A percentile compares a stretch with the other conserved stretches of the same genome.
These are phyloP conservation scores for Litsea cubeba DNA, from an alignment of 164 flowering plant genomes.

Conservation along the genomic window DNA sequence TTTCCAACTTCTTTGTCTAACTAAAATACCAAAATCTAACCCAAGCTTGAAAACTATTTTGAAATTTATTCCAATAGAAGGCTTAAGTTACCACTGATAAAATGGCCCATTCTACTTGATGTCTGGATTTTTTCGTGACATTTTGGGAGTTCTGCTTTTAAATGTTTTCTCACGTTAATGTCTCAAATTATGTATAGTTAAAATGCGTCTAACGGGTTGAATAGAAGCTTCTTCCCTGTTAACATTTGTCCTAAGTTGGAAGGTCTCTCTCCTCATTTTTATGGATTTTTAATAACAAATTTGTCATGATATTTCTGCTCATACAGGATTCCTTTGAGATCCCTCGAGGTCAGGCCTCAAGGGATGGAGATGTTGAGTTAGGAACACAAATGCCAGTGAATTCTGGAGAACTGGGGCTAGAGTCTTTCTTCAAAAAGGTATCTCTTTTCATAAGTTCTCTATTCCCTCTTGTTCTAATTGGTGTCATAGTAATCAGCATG, in stretches of 20 bases:
- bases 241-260: background rate
- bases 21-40: too few relatives aligned
- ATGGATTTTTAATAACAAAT: background rate
- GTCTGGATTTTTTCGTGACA: too few relatives aligned
- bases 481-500: background rate
- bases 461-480: background rate
- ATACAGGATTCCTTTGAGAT: slow-evolving; percentile 14
- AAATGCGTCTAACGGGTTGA: background rate
- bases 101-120: too few relatives aligned
- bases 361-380: slow-evolving; percentile 11
- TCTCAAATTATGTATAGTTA: background rate
- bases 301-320: background rate
- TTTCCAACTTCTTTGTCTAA: too few relatives aligned
- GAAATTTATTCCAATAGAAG: too few relatives aligned
- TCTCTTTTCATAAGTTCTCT: background rate
- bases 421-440: slow-evolving; percentile 14
- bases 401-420: slow-evolving; percentile 12
- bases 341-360: slow-evolving; percentile 11
- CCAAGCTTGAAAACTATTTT: too few relatives aligned
- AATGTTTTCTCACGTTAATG: background rate
- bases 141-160: background rate
- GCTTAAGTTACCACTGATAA: too few relatives aligned
- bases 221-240: background rate
- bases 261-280: background rate
- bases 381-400: slow-evolving; percentile 8